phyloP scores from a whole-genome alignment of 2,329 filamentous ascomycete genomes.

The Fusarium pininemorale region DNA sequence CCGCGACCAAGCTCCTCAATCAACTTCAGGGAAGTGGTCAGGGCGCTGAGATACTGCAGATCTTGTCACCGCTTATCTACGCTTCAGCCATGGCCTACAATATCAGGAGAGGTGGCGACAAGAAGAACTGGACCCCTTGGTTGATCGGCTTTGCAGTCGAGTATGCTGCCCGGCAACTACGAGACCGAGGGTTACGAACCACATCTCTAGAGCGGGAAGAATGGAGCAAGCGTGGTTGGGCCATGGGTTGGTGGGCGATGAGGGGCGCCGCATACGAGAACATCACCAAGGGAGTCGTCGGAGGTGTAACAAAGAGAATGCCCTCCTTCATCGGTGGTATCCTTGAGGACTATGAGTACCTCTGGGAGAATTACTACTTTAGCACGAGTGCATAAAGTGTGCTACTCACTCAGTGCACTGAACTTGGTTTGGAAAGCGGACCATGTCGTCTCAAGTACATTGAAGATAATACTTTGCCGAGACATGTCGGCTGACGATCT shows the following conservation, averaged over 20 bases:
- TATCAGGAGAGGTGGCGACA: slow-evolving; percentile 58
- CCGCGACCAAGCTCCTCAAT: slow-evolving; percentile 86
- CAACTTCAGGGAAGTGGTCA: slow-evolving; percentile 77
- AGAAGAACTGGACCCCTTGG: slow-evolving; percentile 92
- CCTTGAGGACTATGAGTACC: slow-evolving; percentile 93
- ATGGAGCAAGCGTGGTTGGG: slow-evolving; percentile 86
- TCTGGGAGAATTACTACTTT: slow-evolving; percentile 99
- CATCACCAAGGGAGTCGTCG: slow-evolving; percentile 79
- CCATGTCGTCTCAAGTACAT: slow-evolving; percentile 14
- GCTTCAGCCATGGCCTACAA: slow-evolving; percentile 80
- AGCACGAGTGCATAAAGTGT: slow-evolving; percentile 58
- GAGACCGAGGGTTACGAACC: slow-evolving; percentile 78
- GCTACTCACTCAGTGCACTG: background rate
- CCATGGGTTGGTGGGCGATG: slow-evolving; percentile 95
- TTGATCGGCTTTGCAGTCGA: slow-evolving; percentile 85
- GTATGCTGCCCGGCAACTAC: slow-evolving; percentile 85
- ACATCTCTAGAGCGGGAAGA: slow-evolving; percentile 91
- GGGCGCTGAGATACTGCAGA: slow-evolving; percentile 89
- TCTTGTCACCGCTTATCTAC: slow-evolving; percentile 87
- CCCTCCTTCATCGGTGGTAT: slow-evolving; percentile 85
- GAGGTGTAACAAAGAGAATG: slow-evolving; percentile 77
- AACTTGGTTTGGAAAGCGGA: background rate
- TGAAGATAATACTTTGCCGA: background rate
- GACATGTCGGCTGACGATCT: slow-evolving; percentile 8
- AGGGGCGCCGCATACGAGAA: slow-evolving; percentile 97